phyloP scores from a whole-genome alignment of 2,329 filamentous ascomycete genomes.

The Exophiala sideris region DNA sequence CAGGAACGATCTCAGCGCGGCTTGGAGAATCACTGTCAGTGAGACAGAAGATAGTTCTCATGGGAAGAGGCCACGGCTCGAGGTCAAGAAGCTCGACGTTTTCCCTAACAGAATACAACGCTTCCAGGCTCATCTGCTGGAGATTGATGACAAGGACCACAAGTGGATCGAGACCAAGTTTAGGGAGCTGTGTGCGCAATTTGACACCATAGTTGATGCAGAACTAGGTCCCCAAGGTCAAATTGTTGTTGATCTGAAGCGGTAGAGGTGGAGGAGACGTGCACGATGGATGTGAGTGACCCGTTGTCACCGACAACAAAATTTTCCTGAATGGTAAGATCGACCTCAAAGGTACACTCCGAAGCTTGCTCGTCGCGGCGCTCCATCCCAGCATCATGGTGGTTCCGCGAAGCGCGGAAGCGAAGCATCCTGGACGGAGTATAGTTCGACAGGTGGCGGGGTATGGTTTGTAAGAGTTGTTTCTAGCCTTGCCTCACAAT shows the following conservation, averaged over 20 bases:
- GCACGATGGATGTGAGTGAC: no score
- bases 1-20: slow-evolving; percentile 40
- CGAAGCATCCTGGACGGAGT: no score
- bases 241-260: slow-evolving; percentile 20
- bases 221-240: slow-evolving; percentile 33
- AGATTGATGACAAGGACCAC: slow-evolving; percentile 33
- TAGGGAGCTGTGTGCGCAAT: slow-evolving; percentile 28
- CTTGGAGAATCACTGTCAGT: slow-evolving; percentile 37
- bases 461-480: no score
- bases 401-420: no score
- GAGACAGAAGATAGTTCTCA: slow-evolving; percentile 11
- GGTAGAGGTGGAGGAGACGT: background rate
- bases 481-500: no score
- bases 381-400: no score
- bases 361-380: no score
- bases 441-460: no score
- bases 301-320: no score
- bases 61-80: slow-evolving; percentile 11
- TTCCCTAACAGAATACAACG: slow-evolving; percentile 36
- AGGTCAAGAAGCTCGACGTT: slow-evolving; percentile 33
- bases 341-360: no score
- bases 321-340: no score
- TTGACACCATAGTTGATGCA: slow-evolving; percentile 31
- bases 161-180: slow-evolving; percentile 34
- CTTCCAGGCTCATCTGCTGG: slow-evolving; percentile 35